phyloP scores from a whole-genome alignment of 495 filamentous ascomycete species.

The Aspergillus conjunctus region DNA sequence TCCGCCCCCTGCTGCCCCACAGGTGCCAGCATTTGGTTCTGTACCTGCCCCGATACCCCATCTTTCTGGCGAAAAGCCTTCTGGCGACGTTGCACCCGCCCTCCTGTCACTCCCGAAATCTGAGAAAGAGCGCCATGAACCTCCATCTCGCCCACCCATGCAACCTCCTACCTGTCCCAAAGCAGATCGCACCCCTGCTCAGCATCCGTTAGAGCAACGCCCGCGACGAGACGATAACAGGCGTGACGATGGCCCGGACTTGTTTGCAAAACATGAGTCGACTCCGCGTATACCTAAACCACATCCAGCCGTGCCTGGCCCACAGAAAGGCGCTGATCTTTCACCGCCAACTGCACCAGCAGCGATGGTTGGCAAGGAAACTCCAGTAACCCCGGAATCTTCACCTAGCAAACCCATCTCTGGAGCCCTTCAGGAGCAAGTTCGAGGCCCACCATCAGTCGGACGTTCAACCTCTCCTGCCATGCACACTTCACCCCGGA shows the following conservation, averaged over 20 bases:
- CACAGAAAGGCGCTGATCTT: constrained; percentile 30
- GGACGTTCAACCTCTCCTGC: constrained; percentile 37
- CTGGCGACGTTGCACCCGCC: constrained; percentile 43
- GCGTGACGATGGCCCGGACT: constrained; percentile 26
- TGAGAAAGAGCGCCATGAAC: constrained; percentile 33
- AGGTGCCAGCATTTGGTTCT: constrained; percentile 81
- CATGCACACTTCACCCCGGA: constrained; percentile 49
- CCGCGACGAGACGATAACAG: constrained; percentile 24
- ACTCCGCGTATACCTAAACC: constrained; percentile 24
- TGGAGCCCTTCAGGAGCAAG: constrained; percentile 31
- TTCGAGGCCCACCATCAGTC: constrained; percentile 33
- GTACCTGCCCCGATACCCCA: constrained; percentile 38
- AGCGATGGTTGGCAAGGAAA: constrained; percentile 40
- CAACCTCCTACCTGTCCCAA: constrained; percentile 48
- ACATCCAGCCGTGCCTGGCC: constrained; percentile 21
- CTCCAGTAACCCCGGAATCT: constrained; percentile 24
- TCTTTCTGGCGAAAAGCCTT: constrained; percentile 33
- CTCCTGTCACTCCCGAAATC: constrained; percentile 37
- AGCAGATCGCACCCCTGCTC: constrained; percentile 35
- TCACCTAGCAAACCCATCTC: constrained; percentile 28
- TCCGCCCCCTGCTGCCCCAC: constrained; percentile 76
- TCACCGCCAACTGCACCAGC: constrained; percentile 48
- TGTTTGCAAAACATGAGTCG: constrained; percentile 22
- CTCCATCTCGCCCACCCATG: constrained; percentile 23
- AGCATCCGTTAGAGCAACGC: constrained; percentile 26